phyloP scores from a whole-genome alignment of 257 asterid genomes.

The Solanum chiquidenum region DNA sequence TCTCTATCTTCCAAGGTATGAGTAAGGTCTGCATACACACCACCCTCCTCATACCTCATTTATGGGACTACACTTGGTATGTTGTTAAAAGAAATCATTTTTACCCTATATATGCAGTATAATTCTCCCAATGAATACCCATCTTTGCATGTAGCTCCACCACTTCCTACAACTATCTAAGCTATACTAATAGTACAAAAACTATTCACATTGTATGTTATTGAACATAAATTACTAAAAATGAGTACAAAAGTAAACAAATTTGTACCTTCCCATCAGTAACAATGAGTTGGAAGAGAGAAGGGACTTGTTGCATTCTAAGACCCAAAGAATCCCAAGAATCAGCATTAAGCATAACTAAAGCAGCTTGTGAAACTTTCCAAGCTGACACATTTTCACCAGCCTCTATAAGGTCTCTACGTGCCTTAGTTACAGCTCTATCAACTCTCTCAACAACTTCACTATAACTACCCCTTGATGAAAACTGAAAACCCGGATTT shows the following conservation, averaged over 20 bases:
- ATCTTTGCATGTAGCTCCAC: not conserved
- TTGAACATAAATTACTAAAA: not conserved
- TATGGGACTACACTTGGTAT: not conserved
- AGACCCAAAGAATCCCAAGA: slow-evolving; percentile 83
- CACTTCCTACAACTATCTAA: not conserved
- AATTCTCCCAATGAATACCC: not conserved
- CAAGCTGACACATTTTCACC: slow-evolving; percentile 54
- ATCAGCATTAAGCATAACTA: slow-evolving; percentile 36
- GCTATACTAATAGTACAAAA: too few species aligned
- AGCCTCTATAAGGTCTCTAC: slow-evolving; percentile 28
- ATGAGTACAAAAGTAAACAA: not conserved
- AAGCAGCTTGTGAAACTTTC: slow-evolving; percentile 71
- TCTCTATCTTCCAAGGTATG: too few species aligned
- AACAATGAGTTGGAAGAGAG: slow-evolving; percentile 37
- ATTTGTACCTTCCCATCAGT: slow-evolving; percentile 65
- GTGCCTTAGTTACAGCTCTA: slow-evolving; percentile 44
- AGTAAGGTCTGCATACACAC: not conserved
- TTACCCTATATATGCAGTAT: not conserved
- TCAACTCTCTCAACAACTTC: slow-evolving; percentile 52
- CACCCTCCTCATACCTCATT: not conserved
- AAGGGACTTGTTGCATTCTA: slow-evolving; percentile 76
- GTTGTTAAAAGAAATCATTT: not conserved
- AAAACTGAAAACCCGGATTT: not conserved
- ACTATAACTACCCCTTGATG: not conserved
- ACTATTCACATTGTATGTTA: not conserved